These are phyloP conservation scores for Amanita polypyramis DNA, from an alignment of 768 basidiomycete species.

Conservation along the genomic window DNA sequence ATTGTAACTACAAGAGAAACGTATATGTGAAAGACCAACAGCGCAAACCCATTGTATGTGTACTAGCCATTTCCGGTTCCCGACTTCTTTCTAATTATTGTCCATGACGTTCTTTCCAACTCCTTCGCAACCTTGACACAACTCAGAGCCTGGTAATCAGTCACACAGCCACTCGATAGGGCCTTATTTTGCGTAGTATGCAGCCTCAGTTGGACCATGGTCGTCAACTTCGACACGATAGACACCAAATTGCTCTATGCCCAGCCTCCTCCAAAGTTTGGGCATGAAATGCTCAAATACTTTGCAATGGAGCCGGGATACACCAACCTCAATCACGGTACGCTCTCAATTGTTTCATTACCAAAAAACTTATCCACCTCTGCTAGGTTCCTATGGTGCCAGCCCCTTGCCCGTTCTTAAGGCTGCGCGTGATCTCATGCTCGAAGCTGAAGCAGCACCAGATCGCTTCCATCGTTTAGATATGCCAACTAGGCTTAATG, in stretches of 20 bases:
- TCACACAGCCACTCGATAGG: too few relatives aligned
- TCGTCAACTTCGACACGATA: neutral
- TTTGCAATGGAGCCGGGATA: conserved; percentile 50
- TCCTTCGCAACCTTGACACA: too few relatives aligned
- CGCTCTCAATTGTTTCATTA: conserved; percentile 6
- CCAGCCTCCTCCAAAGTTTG: conserved; percentile 32
- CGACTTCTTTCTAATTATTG: too few relatives aligned
- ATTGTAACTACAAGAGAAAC: too few relatives aligned
- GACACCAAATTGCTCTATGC: conserved; percentile 14
- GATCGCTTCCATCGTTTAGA: conserved; percentile 41
- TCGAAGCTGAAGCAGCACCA: conserved; percentile 40
- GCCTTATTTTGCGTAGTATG: too few relatives aligned
- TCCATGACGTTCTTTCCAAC: too few relatives aligned
- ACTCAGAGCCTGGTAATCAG: too few relatives aligned
- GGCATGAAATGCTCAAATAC: conserved; percentile 41
- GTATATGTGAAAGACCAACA: too few relatives aligned
- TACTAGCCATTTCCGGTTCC: too few relatives aligned
- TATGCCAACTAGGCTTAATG: conserved; percentile 22
- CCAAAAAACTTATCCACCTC: neutral
- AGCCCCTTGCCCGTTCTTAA: conserved; percentile 41
- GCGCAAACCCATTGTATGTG: too few relatives aligned
- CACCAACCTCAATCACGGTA: conserved; percentile 58
- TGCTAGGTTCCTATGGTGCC: conserved; percentile 50
- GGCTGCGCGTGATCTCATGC: conserved; percentile 29
- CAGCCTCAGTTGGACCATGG: too few relatives aligned